Base-by-base conservation (phyloP, 2,329 filamentous ascomycete genomes). In the Onygenales sp. region DNA sequence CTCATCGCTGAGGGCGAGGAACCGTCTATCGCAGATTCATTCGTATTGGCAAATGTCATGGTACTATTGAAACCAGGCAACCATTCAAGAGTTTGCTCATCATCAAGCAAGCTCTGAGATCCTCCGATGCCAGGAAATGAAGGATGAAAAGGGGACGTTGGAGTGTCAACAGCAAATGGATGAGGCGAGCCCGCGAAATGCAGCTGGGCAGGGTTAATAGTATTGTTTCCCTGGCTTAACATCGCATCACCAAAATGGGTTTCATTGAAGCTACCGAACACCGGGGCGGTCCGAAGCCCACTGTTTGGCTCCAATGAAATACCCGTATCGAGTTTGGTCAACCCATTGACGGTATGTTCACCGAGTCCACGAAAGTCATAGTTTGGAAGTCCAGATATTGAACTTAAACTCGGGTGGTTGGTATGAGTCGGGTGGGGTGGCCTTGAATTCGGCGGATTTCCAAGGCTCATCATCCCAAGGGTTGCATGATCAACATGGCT, bases 1-100 rank as follows among this genome's bases (percentile, higher is more conserved):
- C 92, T 97, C 68, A 97, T 92, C 46, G 90, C 90, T 7, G 93
- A 97, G 13, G 93, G 93, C 11, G 93, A 97, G 9, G 93, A 97
- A 55, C 87, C 90, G 63, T 95, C 92, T 52, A 96, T 81, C 32
- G 88, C 89, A 59, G 84, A 86, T 61, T 95, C 90, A 63, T 86
- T 86, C 52, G 76, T 73, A 53, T 80, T 81, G 61, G 78, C 79
- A 67, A 89, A 84, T 6, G 81, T 81, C 77, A 92, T 82, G 45
- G 87, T 82, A 63, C 85, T 82, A 58, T 93, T 88, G 66, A 95
- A 87, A 21, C 86, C 86, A 55, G 85, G 85, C 71, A 84, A 81
- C 90, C 90, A 97, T 62, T 90, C 87, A 66, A 93, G 88, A 60
- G 77, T 81, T 59, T 92, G 87, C 51, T 95, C 90, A 39, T 81